Evolutionary conservation across 169 alveolate species (phyloP), one percentile per base, ranked within the genome.

Genomic region (Amoebophrya sp.): DNA sequence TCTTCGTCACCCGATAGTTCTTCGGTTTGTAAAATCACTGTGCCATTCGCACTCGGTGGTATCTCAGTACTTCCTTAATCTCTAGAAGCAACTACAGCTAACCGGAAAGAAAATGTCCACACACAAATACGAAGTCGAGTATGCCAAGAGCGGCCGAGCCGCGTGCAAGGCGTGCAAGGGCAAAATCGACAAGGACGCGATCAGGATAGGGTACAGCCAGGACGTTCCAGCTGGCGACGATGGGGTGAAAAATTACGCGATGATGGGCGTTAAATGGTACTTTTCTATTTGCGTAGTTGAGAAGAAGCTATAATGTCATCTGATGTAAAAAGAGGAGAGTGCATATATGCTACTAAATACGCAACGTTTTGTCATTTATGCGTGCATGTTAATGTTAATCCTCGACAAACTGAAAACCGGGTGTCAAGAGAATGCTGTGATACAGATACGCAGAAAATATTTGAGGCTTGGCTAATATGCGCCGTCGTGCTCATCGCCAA

Each of bases 231-330:
- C 83, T 1, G 83, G 83, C 10, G 83, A 65, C 83, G 83, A 65
- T 36, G 83, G 83, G 33, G 33, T 26, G 3, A 65, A 65, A 18
- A 65, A 65, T 26, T 65, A 65, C 83, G 83, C 83, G 38, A 65
- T 65, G 83, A 65, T 65, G 83, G 83, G 83, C 83, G n/a, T 36
- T 29, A 65, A 65, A 65, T 65, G 83, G 83, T 65, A 65, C 83
- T 1, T 0, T 6, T 65, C n/a, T n/a, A n/a, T n/a, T n/a, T n/a
- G n/a, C n/a, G n/a, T n/a, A n/a, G n/a, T n/a, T n/a, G n/a, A n/a
- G n/a, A n/a, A n/a, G n/a, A n/a, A n/a, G n/a, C n/a, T n/a, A n/a
- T n/a, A n/a, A n/a, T n/a, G n/a, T n/a, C n/a, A n/a, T n/a, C n/a
- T n/a, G n/a, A n/a, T n/a, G n/a, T n/a, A n/a, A n/a, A n/a, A n/a